phyloP scores from a whole-genome alignment of 192 early-diverging fungal species.

The Podila clonocystis region DNA sequence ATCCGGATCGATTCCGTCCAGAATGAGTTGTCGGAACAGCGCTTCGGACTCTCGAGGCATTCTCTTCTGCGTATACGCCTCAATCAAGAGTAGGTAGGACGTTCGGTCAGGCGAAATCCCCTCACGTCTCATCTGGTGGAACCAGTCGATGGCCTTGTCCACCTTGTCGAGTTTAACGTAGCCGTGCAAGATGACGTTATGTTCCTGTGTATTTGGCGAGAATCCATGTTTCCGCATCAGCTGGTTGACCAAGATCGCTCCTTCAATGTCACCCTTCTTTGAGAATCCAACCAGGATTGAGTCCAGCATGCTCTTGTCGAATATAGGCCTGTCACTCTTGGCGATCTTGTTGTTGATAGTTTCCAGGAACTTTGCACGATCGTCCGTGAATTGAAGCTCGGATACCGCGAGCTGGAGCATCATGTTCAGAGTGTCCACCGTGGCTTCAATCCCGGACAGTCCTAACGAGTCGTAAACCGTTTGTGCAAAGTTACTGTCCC shows the following conservation, averaged over 20 bases:
- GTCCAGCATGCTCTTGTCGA: slow-evolving; percentile 20
- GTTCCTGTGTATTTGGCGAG: slow-evolving; percentile 6
- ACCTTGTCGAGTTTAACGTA: slow-evolving; percentile 11
- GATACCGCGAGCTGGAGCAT: slow-evolving; percentile 41
- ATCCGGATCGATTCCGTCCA: slow-evolving; percentile 28
- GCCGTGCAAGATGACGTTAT: slow-evolving; percentile 39
- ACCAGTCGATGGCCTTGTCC: slow-evolving; percentile 36
- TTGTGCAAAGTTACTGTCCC: slow-evolving; percentile 27
- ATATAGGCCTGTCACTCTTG: slow-evolving; percentile 15
- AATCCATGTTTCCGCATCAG: slow-evolving; percentile 32
- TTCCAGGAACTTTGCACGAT: slow-evolving; percentile 14
- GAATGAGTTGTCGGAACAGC: slow-evolving; percentile 32
- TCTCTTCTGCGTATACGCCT: slow-evolving; percentile 24
- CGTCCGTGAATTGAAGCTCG: slow-evolving; percentile 17
- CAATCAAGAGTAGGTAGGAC: slow-evolving; percentile 28
- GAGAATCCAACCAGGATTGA: slow-evolving; percentile 33
- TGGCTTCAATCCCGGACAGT: slow-evolving; percentile 13
- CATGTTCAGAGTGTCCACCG: slow-evolving; percentile 30
- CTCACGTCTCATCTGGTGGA: slow-evolving; percentile 15
- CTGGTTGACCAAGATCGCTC: slow-evolving; percentile 18
- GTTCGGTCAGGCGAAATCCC: slow-evolving; percentile 24
- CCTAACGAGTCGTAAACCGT: slow-evolving; percentile 27
- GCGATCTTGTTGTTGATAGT: slow-evolving; percentile 16
- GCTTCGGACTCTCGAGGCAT: slow-evolving; percentile 39
- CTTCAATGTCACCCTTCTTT: slow-evolving; percentile 41